Evolutionary conservation across 2,329 filamentous ascomycete species (phyloP).

Genomic region (Fusarium coicis): DNA sequence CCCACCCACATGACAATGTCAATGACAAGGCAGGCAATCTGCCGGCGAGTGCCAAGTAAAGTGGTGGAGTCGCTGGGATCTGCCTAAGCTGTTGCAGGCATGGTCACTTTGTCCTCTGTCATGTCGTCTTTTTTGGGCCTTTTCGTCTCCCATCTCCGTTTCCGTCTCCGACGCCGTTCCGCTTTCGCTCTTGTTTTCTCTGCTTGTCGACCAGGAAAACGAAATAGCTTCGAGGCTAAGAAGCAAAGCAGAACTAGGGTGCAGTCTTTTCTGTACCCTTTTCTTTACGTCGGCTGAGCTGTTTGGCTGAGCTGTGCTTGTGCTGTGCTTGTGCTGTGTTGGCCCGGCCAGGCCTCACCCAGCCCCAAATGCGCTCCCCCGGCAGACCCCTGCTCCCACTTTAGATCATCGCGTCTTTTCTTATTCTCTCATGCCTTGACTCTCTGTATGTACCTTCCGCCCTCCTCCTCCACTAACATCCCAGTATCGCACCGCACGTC

Average conservation of each 20-base stretch:
- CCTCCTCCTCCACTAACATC: constrained; percentile 38
- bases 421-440: constrained; percentile 4
- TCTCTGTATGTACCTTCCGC: background rate
- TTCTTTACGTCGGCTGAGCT: background rate
- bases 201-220: background rate
- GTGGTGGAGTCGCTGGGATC: constrained; percentile 24
- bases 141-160: constrained; percentile 27
- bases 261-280: background rate
- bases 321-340: constrained; percentile 9
- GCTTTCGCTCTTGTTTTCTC: constrained; percentile 11
- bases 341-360: constrained; percentile 10
- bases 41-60: constrained; percentile 25
- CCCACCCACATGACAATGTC: constrained; percentile 3
- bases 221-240: background rate
- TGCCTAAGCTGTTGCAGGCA: constrained; percentile 24
- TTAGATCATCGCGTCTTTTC: constrained; percentile 35
- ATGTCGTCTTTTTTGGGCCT: constrained; percentile 27
- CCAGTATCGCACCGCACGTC: constrained; percentile 40
- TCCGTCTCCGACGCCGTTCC: constrained; percentile 7
- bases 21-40: constrained; percentile 31
- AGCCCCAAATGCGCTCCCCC: constrained; percentile 16
- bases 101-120: constrained; percentile 18
- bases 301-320: constrained; percentile 4
- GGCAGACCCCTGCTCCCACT: constrained; percentile 24
- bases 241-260: background rate